Evolutionary conservation across 1,284 basidiomycete genomes (phyloP), one percentile per base, ranked within the genome.

Genomic region (Athelia sp.): DNA sequence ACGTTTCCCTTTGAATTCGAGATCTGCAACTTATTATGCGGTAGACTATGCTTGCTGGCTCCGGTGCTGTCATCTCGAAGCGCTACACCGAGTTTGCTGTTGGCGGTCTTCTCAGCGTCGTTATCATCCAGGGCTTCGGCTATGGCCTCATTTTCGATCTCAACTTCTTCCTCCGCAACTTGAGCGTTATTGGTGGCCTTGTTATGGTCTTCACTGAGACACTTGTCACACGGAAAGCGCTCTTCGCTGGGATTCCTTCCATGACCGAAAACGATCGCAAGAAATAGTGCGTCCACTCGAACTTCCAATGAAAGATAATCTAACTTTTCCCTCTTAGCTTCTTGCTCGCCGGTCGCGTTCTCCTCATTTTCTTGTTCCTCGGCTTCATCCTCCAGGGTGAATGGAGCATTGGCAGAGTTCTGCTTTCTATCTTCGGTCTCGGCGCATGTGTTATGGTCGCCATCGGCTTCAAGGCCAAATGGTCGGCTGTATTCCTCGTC

Each of bases 191-290:
- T 52, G 93, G 93, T 52, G 93, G 93, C 44, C 80, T 96, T 43
- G 83, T 96, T 64, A 99, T 99, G 97, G 95, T 98, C 46, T 93
- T 99, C 70, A 94, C 89, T 55, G 97, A 99, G 67, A 90, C 91
- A 2, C 87, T 99, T 75, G 77, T 89, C 56, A 87, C 83, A 35
- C 82, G 88, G 69, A 93, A 89, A 73, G 86, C 87, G 61, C 73
- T 90, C 46, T 98, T 98, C 64, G 96, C 96, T 3, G 96, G 95
- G 44, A 73, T 99, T 11, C 95, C 95, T 1, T 82, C 79, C 38
- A 78, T 97, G 51, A 93, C 85, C 65, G 97, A 99, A 71, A 97
- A 85, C 3, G 97, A 99, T 71, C 84, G 93, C 71, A 92, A 91
- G 72, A 98, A 98, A 88, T 99, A 99, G 92, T 94, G 55, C 57